Base-by-base conservation (phyloP, 192 early-diverging fungal species). In the Umbelopsis sp. region DNA sequence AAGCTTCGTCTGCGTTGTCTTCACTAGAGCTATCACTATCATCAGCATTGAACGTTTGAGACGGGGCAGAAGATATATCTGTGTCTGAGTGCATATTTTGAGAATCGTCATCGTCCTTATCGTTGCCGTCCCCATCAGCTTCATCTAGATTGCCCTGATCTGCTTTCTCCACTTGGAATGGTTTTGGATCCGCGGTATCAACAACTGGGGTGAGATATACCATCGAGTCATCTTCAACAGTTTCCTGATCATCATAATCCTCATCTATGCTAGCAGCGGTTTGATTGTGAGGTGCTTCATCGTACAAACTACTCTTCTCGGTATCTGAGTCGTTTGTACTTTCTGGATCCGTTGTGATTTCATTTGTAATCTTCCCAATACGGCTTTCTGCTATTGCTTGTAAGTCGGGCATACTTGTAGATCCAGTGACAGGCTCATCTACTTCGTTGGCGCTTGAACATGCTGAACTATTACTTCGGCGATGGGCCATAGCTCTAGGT, bases 11-110 rank as follows among this genome's bases (percentile, higher is more conserved):
- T 2, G 47, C 68, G 56, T 74, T 74, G 38, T 69, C 73, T 49
- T 74, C 73, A 49, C 73, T 74, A 38, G 73, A 69, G 12, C 66
- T 66, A 36, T 65, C 45, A 32, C 31, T 34, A 51, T 72, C 71
- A 0, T 72, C 71, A 22, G 45, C 41, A 34, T 43, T 21, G 7
- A 34, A 50, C 14, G 21, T 29, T 45, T 43, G 24, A 17, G 17
- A 26, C 14, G 43, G 22, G 4, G 67, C 17, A 5, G 11, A 24
- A 3, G 31, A 34, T 14, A 22, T 0, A 11, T 69, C 31, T 5
- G 67, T 44, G 2, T 47, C 67, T 0, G 29, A 22, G 20, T 66
- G 65, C 29, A 66, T n/a, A 2, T 62, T 45, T 34, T 71, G 69
- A 16, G 36, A 21, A 47, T 59, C 54, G 24, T 59, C 56, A 66